A percentile compares a stretch with the other conserved stretches of the same genome.
These are phyloP conservation scores for Euphrasia arctica DNA, from an alignment of 305 asterid genomes.

Conservation along the genomic window DNA sequence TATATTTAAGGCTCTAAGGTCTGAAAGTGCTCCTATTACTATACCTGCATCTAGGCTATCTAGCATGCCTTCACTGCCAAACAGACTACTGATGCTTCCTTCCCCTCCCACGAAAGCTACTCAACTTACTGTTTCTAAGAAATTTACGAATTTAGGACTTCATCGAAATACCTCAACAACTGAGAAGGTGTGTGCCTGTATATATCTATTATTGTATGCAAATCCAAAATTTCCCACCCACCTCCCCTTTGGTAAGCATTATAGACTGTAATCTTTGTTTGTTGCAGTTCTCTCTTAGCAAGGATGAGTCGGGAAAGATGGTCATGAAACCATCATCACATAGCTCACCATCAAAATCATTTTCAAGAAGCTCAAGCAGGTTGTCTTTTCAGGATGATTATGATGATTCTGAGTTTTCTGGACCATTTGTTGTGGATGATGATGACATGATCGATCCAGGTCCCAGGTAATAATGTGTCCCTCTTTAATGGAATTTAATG, in stretches of 20 bases:
- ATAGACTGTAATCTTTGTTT: constrained; percentile 23
- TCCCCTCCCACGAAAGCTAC: constrained; percentile 48
- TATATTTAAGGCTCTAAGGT: constrained; percentile 49
- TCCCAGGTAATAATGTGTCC: constrained; percentile 53
- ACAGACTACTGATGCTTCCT: constrained; percentile 48
- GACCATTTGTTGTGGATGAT: constrained; percentile 71
- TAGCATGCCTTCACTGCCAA: constrained; percentile 38
- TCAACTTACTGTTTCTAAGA: constrained; percentile 33
- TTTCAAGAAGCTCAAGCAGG: constrained; percentile 64
- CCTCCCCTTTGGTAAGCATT: background rate
- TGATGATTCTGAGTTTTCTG: constrained; percentile 66
- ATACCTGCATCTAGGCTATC: constrained; percentile 55
- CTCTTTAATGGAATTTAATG: constrained; percentile 21
- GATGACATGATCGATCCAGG: constrained; percentile 54
- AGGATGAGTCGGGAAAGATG: constrained; percentile 46
- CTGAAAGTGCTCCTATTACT: constrained; percentile 81
- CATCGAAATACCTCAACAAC: constrained; percentile 44
- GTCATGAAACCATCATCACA: constrained; percentile 38
- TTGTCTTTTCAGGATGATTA: constrained; percentile 69
- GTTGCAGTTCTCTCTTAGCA: constrained; percentile 44
- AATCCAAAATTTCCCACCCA: background rate
- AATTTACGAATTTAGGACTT: constrained; percentile 40
- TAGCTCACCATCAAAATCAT: constrained; percentile 56
- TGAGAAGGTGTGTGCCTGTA: constrained; percentile 50
- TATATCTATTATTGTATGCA: constrained; percentile 12